Base-by-base conservation (phyloP, 768 basidiomycete genomes). In the Naganishia onofrii region DNA sequence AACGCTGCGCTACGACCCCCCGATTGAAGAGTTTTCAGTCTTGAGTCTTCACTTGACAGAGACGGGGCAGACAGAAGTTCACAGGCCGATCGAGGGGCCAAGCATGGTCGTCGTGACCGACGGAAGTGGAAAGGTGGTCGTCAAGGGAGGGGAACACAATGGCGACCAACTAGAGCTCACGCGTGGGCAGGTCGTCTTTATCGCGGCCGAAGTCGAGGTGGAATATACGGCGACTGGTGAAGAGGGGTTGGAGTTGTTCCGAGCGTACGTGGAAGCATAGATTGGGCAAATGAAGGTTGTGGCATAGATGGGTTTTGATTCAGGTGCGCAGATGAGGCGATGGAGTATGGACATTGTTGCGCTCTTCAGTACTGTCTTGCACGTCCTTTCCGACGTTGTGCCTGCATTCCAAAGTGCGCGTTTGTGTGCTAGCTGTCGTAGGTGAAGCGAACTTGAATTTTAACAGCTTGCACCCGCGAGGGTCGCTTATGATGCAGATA, bases 21-120 rank as follows among this genome's bases (percentile, higher is more conserved):
- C 96, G 0, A 89, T 94, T 74, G 88, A 88, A 38, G 96, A 98
- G 79, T 98, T 99, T 82, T 88, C 90, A 3, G 93, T 99, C 21
- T 83, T 94, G 19, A 85, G 86, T 34, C 83, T 88, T 8, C 83
- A 82, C 46, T 77, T 96, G 9, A 57, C 69, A 2, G 42, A 57
- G 15, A 72, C 75, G 0, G 84, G 83, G 8, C 82, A 80, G 70
- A 77, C 76, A 23, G 78, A 71, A 23, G 58, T 65, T 12, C 91
- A 94, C 74, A 82, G 82, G 13, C 81, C 84, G 9, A 79, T 98
- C 12, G 85, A 86, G 0, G 96, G 95, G 0, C 96, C 96, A 8
- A 94, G 92, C 76, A 84, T 99, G 48, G 83, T 85, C 13, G 88
- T 98, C 69, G 86, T 89, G 19, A 92, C 90, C 0, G 84, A 85